Evolutionary conservation across 2,329 filamentous ascomycete genomes (phyloP), one percentile per base, ranked within the genome.

Genomic region (Aspergillus intermedius): DNA sequence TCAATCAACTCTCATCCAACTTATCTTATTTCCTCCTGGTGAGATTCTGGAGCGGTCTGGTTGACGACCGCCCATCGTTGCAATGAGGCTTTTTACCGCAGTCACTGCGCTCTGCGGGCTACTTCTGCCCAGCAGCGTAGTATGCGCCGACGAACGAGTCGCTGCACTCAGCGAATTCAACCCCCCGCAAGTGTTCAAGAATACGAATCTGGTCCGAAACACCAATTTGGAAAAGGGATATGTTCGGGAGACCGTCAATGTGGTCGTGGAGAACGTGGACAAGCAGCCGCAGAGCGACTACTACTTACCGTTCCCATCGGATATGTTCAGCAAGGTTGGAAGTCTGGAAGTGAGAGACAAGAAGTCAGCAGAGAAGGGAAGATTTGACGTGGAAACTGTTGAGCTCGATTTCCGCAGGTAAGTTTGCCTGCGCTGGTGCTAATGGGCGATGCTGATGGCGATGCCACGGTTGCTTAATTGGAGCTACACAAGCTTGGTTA

Each of bases 181-280:
- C 70, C 90, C 91, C 47, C 86, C 91, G 12, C 87, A 89, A 67
- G 87, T 91, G 58, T 98, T 95, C 76, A 89, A 91, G 74, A 96
- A 98, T 72, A 80, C 79, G 70, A 97, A 98, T 68, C 73, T 97
- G 25, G 86, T 97, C 45, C 87, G 93, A 62, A 84, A 87, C 55
- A 85, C 94, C 64, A 95, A 95, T 58, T 73, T 96, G 50, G 91
- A 97, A 72, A 97, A 96, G 77, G 87, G 83, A 58, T 97, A 93
- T 63, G 83, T 84, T 48, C 85, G 90, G 65, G 91, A 97, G 72
- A 86, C 84, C 12, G 82, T 96, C 77, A 96, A 97, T 72, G 85
- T 95, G n/a, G 78, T 95, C 45, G 82, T 98, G 54, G 87, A 96
- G 75, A 98, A 98, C 69, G 77, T 87, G 57, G 88, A 86, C 63